phyloP scores from a whole-genome alignment of 371 early-diverging fungal genomes.

The Vairimorpha apis region DNA sequence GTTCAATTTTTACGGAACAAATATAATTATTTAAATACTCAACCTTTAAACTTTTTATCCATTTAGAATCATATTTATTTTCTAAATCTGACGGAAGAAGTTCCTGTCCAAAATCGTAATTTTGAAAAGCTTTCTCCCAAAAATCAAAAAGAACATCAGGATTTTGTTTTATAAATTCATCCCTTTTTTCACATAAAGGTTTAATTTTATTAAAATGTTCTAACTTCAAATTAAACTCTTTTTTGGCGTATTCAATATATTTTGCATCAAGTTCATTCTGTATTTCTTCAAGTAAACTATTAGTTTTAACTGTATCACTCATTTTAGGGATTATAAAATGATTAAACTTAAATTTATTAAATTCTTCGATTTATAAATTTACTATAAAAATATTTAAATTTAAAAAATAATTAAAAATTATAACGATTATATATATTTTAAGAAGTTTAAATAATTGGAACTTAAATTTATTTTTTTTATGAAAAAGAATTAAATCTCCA shows the following conservation, averaged over 20 bases:
- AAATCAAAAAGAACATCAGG: not conserved
- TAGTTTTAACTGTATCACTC: too few species aligned
- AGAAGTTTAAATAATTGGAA: too few species aligned
- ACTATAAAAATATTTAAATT: too few species aligned
- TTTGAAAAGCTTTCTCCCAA: constrained; percentile 16
- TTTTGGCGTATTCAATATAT: constrained; percentile 24
- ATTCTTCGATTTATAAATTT: too few species aligned
- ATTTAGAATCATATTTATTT: constrained; percentile 1
- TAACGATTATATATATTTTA: too few species aligned
- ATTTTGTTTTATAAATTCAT: not conserved
- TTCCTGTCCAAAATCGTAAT: constrained; percentile 1
- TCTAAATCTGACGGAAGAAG: constrained; percentile 12
- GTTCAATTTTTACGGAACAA: constrained; percentile 41
- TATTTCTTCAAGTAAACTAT: constrained; percentile 38
- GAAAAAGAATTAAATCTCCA: too few species aligned
- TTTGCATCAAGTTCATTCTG: constrained; percentile 43
- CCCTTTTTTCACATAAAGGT: constrained; percentile 23
- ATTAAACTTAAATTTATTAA: too few species aligned
- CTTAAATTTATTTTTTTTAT: too few species aligned
- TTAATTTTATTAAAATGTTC: constrained; percentile 29
- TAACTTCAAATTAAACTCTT: constrained; percentile 47
- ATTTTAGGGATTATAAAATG: too few species aligned
- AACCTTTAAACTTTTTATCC: constrained; percentile 47
- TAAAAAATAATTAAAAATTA: too few species aligned
- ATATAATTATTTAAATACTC: constrained; percentile 49